These are phyloP conservation scores for Lipomyces kockii DNA, from an alignment of 805 yeast species.

Conservation along the genomic window DNA sequence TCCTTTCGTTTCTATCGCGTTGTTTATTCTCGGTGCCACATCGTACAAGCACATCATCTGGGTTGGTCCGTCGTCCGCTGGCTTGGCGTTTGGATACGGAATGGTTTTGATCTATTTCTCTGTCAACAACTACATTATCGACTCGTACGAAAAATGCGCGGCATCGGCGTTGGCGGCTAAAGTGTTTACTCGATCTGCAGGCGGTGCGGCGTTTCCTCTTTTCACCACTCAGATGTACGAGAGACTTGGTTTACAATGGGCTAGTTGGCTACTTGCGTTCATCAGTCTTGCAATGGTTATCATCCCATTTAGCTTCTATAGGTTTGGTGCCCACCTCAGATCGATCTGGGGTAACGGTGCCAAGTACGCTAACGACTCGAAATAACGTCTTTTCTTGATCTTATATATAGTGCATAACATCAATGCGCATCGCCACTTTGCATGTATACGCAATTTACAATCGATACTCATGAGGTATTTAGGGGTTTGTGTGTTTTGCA, in stretches of 20 bases:
- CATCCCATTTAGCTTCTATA: constrained; percentile 56
- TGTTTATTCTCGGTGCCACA: constrained; percentile 67
- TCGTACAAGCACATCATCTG: constrained; percentile 53
- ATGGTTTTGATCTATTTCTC: constrained; percentile 65
- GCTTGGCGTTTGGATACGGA: constrained; percentile 59
- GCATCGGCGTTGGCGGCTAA: constrained; percentile 72
- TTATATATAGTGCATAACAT: not conserved
- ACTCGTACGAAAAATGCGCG: constrained; percentile 71
- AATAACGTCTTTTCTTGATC: not conserved
- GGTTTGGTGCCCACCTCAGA: constrained; percentile 51
- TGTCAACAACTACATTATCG: constrained; percentile 75
- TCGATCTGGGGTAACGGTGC: constrained; percentile 38
- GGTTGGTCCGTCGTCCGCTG: constrained; percentile 62
- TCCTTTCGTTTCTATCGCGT: constrained; percentile 54
- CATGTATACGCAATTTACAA: not conserved
- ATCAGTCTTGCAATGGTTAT: constrained; percentile 56
- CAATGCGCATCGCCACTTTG: not conserved
- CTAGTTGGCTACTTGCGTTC: constrained; percentile 58
- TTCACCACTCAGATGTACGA: constrained; percentile 62
- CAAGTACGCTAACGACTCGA: constrained; percentile 19
- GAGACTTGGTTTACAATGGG: constrained; percentile 58
- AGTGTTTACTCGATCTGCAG: constrained; percentile 62
- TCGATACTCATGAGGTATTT: not conserved
- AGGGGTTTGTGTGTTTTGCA: not conserved
- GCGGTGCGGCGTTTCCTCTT: constrained; percentile 64